Conservation (phyloP, 2,329 filamentous ascomycete species). For the Didymosphaeria variabile region DNA sequence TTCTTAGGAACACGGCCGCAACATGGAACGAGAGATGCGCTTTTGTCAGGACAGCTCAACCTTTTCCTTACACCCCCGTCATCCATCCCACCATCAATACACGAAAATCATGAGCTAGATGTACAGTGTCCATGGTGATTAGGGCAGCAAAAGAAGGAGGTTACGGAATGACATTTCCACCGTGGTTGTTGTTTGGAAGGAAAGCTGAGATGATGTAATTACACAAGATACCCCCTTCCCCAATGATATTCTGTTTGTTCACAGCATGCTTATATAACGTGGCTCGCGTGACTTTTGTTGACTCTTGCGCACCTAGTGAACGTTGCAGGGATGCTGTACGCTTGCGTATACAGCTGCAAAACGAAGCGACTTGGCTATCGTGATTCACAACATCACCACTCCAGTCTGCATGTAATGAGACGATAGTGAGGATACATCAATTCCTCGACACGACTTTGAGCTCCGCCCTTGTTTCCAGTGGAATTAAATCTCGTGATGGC, state of each 20-base stretch:
- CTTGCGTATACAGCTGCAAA: too few species aligned
- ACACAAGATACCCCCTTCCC: constrained; percentile 43
- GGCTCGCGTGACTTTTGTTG: too few species aligned
- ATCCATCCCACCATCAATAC: not conserved
- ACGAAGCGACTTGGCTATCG: too few species aligned
- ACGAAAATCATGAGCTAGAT: not conserved
- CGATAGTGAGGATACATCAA: too few species aligned
- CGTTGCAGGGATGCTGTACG: too few species aligned
- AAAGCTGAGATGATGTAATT: constrained; percentile 21
- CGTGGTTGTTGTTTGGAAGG: constrained; percentile 18
- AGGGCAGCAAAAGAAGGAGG: not conserved
- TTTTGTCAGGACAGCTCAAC: not conserved
- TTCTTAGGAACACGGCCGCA: not conserved
- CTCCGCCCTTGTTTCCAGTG: too few species aligned
- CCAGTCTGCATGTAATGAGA: too few species aligned
- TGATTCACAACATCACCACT: too few species aligned
- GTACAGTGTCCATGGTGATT: not conserved
- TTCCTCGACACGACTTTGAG: too few species aligned
- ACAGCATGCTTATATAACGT: not conserved
- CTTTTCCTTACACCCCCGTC: constrained; percentile 8
- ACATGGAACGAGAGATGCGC: not conserved
- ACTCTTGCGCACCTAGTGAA: too few species aligned
- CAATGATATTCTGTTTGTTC: constrained; percentile 27
- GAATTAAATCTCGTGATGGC: too few species aligned
- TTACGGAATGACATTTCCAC: not conserved